Evolutionary conservation across 164 flowering plant species (phyloP), one percentile per base, ranked within the genome.

Genomic region (Aristolochia fimbriata): DNA sequence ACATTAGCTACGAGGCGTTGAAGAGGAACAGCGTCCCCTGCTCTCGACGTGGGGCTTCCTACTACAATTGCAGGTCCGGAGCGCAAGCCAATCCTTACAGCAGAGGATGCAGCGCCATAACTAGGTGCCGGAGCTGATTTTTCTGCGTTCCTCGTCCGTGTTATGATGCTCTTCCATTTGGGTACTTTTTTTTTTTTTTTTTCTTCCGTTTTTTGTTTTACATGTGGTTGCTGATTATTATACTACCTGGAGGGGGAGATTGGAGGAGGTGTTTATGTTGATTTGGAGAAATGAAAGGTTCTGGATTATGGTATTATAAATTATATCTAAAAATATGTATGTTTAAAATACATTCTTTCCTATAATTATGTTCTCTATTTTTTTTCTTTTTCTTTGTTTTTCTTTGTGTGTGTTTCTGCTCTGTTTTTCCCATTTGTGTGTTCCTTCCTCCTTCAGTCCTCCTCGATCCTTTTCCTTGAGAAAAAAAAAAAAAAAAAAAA

Each of bases 1-100:
- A 86, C 73, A 82, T 86, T 31, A 79, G 93, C 83, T 86, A 86
- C 63, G 84, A 74, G n/a, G 83, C 89, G 50, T 78, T 86, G 69
- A 70, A 72, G 70, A 71, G 79, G 66, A 76, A 81, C 80, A 76
- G 43, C 17, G 81, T 82, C 0, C 93, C 93, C 0, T 86, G 93
- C 73, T 80, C 84, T 0, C 61, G 76, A 15, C 75, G 84, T 4
- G 93, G 93, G 53, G 83, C 87, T 2, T 86, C 93, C 27, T 86
- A 86, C 69, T 86, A 86, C 72, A 86, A 86, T 58, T 86, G 93
- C 76, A 67, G 62, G 8, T 58, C 80, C 0, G 93, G 85, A 0
- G 88, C 82, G 21, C 74, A 77, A 55, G 87, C 87, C 23, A 86
- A 86, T 25, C 93, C 93, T 16, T 86, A 86, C 82, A 61, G 60